These are phyloP conservation scores for Cubamyces lactineus DNA, from an alignment of 768 basidiomycete species.

Conservation along the genomic window DNA sequence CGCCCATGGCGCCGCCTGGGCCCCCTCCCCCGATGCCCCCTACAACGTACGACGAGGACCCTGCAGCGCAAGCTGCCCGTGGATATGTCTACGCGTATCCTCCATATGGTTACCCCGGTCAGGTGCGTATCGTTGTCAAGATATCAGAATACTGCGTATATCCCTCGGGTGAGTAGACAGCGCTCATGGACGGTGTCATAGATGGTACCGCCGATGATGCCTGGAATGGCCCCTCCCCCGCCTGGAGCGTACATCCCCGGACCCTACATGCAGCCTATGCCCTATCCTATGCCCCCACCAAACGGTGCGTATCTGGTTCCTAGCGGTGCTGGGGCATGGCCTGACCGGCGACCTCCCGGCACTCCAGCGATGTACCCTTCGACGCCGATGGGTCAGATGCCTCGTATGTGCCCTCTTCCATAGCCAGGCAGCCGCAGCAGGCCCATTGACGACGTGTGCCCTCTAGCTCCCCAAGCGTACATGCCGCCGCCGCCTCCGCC, in stretches of 20 bases:
- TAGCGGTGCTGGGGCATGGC: conserved; percentile 7
- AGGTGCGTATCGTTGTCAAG: conserved; percentile 48
- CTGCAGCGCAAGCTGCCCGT: conserved; percentile 56
- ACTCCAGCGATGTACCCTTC: conserved; percentile 75
- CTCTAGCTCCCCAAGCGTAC: conserved; percentile 69
- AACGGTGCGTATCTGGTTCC: conserved; percentile 52
- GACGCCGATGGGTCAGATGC: conserved; percentile 86
- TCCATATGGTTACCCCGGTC: conserved; percentile 76
- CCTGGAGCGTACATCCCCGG: conserved; percentile 79
- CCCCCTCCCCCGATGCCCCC: conserved; percentile 73
- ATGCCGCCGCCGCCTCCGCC: conserved; percentile 79
- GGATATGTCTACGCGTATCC: conserved; percentile 76
- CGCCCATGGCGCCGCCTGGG: conserved; percentile 67
- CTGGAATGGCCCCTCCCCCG: conserved; percentile 80
- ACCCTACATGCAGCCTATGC: conserved; percentile 86
- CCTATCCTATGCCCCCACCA: conserved; percentile 80
- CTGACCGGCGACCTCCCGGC: conserved; percentile 15
- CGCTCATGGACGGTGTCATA: conserved; percentile 9
- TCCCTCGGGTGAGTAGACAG: no score
- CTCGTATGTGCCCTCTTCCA: conserved; percentile 61
- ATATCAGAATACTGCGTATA: no score
- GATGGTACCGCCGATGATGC: conserved; percentile 73
- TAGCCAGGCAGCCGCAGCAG: background rate
- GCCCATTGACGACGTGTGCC: conserved; percentile 4
- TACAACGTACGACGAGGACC: conserved; percentile 80